These are phyloP conservation scores for Echinochloa phyllopogon DNA, from an alignment of 176 grass and related monocot species.

Conservation along the genomic window DNA sequence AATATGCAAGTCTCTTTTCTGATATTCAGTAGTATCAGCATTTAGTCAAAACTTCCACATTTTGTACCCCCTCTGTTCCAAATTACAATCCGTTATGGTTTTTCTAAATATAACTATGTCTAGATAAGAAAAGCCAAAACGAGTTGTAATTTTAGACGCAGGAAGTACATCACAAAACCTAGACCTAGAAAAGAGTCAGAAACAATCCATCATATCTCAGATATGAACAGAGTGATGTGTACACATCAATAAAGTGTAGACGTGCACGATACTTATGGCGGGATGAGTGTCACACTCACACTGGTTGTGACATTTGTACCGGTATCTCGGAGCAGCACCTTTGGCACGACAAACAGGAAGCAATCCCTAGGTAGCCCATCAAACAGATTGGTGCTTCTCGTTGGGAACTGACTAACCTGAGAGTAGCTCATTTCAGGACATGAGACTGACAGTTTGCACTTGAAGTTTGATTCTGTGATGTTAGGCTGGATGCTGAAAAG, in stretches of 20 bases:
- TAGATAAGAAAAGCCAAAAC: too few species aligned
- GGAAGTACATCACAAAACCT: not conserved
- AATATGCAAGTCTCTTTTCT: not conserved
- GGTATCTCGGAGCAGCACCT: not conserved
- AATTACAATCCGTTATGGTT: too few species aligned
- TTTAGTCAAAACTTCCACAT: too few species aligned
- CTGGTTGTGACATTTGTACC: not conserved
- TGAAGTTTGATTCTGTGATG: constrained; percentile 14
- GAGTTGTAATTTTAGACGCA: too few species aligned
- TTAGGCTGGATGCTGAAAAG: constrained; percentile 31
- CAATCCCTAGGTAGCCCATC: constrained; percentile 4
- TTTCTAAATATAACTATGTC: too few species aligned
- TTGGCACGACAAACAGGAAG: not conserved
- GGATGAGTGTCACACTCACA: constrained; percentile 12
- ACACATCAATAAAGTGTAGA: too few species aligned
- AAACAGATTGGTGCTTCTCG: constrained; percentile 5
- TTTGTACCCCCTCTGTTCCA: too few species aligned
- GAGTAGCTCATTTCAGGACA: constrained; percentile 1
- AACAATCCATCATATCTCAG: not conserved
- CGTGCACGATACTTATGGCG: not conserved
- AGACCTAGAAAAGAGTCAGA: not conserved
- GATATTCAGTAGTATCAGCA: not conserved
- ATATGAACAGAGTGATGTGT: not conserved
- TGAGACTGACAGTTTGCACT: constrained; percentile 4
- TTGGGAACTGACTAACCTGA: constrained; percentile 1